A percentile compares a stretch with the other conserved stretches of the same genome.
Evolutionary conservation across 2,329 filamentous ascomycete genomes (phyloP).

Genomic region (Xylariaceae sp.): DNA sequence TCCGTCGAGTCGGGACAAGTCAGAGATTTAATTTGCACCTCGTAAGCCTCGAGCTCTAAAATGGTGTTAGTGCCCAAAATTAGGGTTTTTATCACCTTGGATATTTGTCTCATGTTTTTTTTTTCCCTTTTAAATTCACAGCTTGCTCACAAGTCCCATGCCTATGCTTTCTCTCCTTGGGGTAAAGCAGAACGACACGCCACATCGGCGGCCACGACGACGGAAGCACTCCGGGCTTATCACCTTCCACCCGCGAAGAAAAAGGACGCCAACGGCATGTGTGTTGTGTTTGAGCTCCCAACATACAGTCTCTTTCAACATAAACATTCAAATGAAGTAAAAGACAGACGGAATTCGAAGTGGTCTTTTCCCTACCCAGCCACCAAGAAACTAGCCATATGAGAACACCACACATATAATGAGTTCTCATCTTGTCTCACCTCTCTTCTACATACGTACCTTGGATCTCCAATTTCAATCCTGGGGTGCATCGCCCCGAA

Average conservation of each 20-base stretch:
- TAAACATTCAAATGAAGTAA: background rate
- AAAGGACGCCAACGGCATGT: background rate
- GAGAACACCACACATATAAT: no score
- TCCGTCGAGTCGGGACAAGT: conserved; percentile 16
- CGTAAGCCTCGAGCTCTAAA: background rate
- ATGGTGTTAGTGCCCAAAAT: conserved; percentile 5
- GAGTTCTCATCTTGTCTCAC: no score
- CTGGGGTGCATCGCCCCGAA: no score
- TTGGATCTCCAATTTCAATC: no score
- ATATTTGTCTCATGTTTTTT: background rate
- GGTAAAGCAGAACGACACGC: no score
- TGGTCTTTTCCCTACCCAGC: no score
- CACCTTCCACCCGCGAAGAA: conserved; percentile 6
- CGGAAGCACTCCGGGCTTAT: conserved; percentile 6
- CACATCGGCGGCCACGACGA: background rate
- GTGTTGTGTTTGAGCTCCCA: conserved; percentile 1
- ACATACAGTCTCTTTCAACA: background rate
- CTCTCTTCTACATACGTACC: no score
- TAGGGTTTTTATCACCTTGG: background rate
- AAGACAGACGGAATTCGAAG: no score
- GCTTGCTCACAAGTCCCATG: background rate
- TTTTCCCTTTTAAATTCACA: background rate
- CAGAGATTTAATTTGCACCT: conserved; percentile 4
- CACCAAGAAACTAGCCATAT: no score
- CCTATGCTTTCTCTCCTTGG: background rate